Conservation (phyloP, 2,329 filamentous ascomycete species). For the Thermothelomyces thermophilus region DNA sequence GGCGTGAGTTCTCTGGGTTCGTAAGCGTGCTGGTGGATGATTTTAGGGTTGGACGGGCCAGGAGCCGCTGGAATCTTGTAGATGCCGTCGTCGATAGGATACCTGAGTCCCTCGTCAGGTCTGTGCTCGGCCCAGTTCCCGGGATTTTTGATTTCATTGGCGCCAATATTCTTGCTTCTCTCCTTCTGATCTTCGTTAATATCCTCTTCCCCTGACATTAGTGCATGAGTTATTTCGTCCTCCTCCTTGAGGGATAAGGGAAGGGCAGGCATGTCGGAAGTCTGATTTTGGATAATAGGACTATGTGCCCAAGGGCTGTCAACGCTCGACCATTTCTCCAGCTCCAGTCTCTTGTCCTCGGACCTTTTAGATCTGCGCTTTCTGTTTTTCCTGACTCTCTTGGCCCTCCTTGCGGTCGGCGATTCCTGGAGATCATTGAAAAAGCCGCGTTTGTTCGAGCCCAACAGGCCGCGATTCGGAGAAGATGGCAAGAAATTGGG, state of each 20-base stretch:
- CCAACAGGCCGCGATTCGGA: not conserved
- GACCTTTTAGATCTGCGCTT: not conserved
- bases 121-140: not conserved
- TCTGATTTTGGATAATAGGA: not conserved
- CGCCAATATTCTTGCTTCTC: not conserved
- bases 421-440: not conserved
- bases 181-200: not conserved
- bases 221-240: not conserved
- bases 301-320: not conserved
- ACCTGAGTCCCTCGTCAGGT: not conserved
- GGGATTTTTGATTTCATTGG: not conserved
- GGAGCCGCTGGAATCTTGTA: not conserved
- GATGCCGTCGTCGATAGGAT: not conserved
- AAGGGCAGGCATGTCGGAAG: not conserved
- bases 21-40: not conserved
- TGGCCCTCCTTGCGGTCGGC: slow-evolving; percentile 13
- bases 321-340: not conserved
- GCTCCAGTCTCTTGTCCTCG: not conserved
- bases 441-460: slow-evolving; percentile 3
- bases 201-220: no score
- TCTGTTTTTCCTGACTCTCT: slow-evolving; percentile 2
- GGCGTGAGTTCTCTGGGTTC: not conserved
- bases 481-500: not conserved
- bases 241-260: slow-evolving; percentile 1
- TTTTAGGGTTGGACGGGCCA: not conserved